Evolutionary conservation across 148 eudicot genomes (phyloP), one percentile per base, ranked within the genome.

Genomic region (Nyssa sinensis): DNA sequence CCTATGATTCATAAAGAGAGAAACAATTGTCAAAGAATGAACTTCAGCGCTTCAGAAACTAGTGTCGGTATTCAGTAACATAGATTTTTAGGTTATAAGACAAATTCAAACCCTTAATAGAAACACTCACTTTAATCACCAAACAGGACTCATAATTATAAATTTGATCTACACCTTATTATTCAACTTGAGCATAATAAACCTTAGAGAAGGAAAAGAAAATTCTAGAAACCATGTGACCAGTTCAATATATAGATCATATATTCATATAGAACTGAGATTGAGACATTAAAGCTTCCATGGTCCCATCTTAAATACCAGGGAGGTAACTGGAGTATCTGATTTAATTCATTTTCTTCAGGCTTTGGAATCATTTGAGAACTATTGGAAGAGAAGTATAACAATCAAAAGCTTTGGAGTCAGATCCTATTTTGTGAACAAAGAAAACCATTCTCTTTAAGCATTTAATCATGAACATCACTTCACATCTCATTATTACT

Each of bases 1-100:
- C 69, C 51, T 75, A 62, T 12, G 8, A 70, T 71, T 17, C 31
- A 80, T 53, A 66, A 66, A 23, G 41, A 27, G n/a, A 76, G 21
- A 28, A 75, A 76, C 32, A 23, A 62, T 69, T 19, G 25, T 17
- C 1, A 69, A n/a, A 32, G 62, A 66, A 14, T 11, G 30, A 51
- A 17, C 23, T 3, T 62, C 51, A 16, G 29, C 4, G 25, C 8
- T 0, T 14, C 1, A 7, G 10, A 27, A 25, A 59, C 19, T 19
- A 19, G 7, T 33, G 23, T 11, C 16, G 25, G 21, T 17, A 55
- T 21, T 11, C 16, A 7, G 21, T 17, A 55, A 1, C 7, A 55
- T 17, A 55, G 7, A 55, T 4, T 55, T 55, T 51, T n/a, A 10
- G 59, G 23, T 13, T 55, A 55, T 19, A 55, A 17, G 59, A 55